These are phyloP conservation scores for Aspergillus ostianus DNA, from an alignment of 495 filamentous ascomycete species.

Conservation along the genomic window DNA sequence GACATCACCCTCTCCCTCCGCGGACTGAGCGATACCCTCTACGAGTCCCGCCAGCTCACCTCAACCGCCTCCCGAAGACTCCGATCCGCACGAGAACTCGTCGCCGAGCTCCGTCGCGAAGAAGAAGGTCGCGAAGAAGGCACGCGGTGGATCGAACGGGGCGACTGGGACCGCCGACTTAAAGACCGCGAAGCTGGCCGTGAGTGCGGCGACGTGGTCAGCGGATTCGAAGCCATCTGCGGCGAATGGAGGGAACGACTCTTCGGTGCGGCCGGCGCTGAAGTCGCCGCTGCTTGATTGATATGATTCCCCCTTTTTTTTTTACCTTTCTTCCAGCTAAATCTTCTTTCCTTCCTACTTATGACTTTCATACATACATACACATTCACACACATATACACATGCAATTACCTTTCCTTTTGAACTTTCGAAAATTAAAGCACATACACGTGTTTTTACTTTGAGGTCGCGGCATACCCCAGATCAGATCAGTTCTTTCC, in stretches of 20 bases:
- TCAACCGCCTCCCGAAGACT: constrained; percentile 73
- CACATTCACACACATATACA: neutral
- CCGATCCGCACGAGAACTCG: constrained; percentile 71
- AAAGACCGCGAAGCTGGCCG: constrained; percentile 71
- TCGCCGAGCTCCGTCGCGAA: constrained; percentile 79
- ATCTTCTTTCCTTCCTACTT: neutral
- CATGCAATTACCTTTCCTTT: neutral
- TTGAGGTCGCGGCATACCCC: constrained; percentile 7
- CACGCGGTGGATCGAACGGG: constrained; percentile 71
- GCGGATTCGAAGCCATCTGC: constrained; percentile 87
- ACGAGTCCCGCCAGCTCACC: constrained; percentile 89
- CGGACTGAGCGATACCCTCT: constrained; percentile 84
- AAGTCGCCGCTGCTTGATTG: constrained; percentile 37
- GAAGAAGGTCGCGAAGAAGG: constrained; percentile 79
- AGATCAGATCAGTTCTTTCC: neutral
- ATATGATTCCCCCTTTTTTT: neutral
- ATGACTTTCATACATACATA: neutral
- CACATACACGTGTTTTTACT: neutral
- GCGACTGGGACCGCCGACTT: constrained; percentile 76
- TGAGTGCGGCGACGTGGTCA: constrained; percentile 81
- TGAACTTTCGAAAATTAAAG: neutral
- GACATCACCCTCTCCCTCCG: constrained; percentile 79
- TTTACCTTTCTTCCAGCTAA: neutral
- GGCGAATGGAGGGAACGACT: constrained; percentile 60
- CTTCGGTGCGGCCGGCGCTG: constrained; percentile 38